These are phyloP conservation scores for Boletus tomentosulus DNA, from an alignment of 768 basidiomycete species.

Conservation along the genomic window DNA sequence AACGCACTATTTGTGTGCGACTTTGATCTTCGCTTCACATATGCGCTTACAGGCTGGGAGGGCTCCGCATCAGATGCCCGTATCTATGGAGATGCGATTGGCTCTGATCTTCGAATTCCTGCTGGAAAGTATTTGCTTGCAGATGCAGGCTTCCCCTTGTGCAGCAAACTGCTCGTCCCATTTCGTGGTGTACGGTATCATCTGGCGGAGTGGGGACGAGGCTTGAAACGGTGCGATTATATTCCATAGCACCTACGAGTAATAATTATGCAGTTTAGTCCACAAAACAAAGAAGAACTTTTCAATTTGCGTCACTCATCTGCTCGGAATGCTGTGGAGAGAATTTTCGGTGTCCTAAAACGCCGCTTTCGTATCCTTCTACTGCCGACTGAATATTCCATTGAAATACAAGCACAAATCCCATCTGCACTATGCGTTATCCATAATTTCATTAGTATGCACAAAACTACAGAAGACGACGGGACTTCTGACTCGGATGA, in stretches of 20 bases:
- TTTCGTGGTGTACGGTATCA: no score
- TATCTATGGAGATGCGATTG: constrained; percentile 18
- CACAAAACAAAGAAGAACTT: neutral
- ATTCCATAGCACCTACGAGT: no score
- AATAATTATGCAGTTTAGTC: neutral
- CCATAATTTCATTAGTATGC: neutral
- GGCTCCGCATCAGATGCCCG: constrained; percentile 36
- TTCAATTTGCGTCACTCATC: neutral
- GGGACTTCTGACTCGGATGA: neutral
- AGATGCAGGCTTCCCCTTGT: no score
- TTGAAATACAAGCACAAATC: no score
- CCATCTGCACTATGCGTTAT: neutral
- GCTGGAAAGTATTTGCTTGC: neutral
- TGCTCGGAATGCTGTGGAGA: neutral
- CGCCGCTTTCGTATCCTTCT: neutral
- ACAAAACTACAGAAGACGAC: neutral
- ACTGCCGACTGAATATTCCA: neutral
- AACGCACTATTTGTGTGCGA: constrained; percentile 35
- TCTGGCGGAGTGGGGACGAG: neutral
- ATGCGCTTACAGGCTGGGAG: constrained; percentile 39
- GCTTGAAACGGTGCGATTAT: neutral
- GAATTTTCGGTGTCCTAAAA: no score
- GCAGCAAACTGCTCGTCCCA: no score
- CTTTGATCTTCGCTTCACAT: constrained; percentile 34
- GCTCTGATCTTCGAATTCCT: neutral